Evolutionary conservation across 140 eudicot species (phyloP).

Genomic region (Flaveria floridana): DNA sequence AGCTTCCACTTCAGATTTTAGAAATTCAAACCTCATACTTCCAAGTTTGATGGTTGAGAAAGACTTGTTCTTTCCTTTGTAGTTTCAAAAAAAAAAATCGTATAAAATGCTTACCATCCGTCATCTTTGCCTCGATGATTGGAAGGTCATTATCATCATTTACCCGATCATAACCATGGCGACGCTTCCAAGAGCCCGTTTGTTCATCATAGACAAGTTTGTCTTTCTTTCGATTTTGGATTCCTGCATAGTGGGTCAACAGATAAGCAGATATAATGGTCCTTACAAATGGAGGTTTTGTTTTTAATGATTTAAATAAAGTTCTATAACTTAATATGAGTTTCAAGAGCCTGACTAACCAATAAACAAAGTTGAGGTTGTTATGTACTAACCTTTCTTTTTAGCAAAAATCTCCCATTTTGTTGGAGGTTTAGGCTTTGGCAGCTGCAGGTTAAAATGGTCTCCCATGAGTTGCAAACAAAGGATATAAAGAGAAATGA

Average conservation of each 20-base stretch:
- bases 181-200: constrained; percentile 87
- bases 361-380: not conserved
- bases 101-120: constrained; percentile 45
- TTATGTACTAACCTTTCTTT: constrained; percentile 65
- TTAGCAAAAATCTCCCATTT: constrained; percentile 91
- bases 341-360: not conserved
- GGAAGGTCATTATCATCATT: constrained; percentile 93
- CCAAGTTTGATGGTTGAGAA: not conserved
- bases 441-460: constrained; percentile 46
- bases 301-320: not conserved
- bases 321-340: not conserved
- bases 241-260: constrained; percentile 48
- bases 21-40: not conserved
- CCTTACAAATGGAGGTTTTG: not conserved
- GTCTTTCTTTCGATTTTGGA: constrained; percentile 71
- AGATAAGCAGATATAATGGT: not conserved
- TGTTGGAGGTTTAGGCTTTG: constrained; percentile 89
- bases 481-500: not conserved
- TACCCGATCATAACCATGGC: constrained; percentile 88
- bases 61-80: not conserved
- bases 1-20: not conserved
- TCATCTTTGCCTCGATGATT: constrained; percentile 88
- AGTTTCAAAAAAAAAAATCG: not conserved
- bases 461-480: constrained; percentile 14
- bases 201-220: constrained; percentile 85